phyloP scores from a whole-genome alignment of 108 stramenopile species.

The Licmophora abbreviata region DNA sequence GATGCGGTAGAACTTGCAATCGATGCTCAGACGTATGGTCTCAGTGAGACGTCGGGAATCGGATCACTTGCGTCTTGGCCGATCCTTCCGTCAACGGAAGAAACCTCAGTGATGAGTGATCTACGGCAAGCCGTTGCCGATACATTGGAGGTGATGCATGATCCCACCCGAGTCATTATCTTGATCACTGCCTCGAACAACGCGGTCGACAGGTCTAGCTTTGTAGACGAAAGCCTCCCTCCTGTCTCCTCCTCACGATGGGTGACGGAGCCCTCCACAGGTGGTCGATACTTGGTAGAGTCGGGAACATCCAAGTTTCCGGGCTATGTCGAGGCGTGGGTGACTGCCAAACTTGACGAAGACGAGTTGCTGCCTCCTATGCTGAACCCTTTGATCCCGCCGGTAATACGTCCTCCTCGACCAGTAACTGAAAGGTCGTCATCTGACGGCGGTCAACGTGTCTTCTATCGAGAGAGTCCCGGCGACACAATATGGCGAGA shows the following conservation, averaged over 20 bases:
- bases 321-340: slow-evolving; percentile 32
- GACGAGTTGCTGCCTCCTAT: slow-evolving; percentile 53
- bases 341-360: slow-evolving; percentile 32
- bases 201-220: slow-evolving; percentile 23
- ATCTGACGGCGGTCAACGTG: slow-evolving; percentile 16
- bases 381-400: slow-evolving; percentile 60
- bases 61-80: slow-evolving; percentile 42
- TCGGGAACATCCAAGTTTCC: slow-evolving; percentile 35
- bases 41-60: slow-evolving; percentile 40
- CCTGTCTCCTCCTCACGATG: slow-evolving; percentile 40
- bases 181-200: slow-evolving; percentile 46
- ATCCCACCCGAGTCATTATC: slow-evolving; percentile 48
- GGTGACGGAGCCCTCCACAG: slow-evolving; percentile 44
- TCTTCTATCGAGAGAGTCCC: slow-evolving; percentile 25
- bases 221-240: slow-evolving; percentile 38
- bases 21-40: slow-evolving; percentile 57
- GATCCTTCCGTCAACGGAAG: slow-evolving; percentile 42
- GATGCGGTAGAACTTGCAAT: slow-evolving; percentile 75
- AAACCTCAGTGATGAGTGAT: slow-evolving; percentile 16
- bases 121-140: slow-evolving; percentile 32
- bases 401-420: slow-evolving; percentile 35
- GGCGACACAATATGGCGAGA: slow-evolving; percentile 8
- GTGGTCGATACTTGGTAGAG: slow-evolving; percentile 50
- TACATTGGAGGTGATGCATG: slow-evolving; percentile 34
- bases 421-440: slow-evolving; percentile 20